Conservation (phyloP, 805 yeast species). For the Maudiozyma bulderi region DNA sequence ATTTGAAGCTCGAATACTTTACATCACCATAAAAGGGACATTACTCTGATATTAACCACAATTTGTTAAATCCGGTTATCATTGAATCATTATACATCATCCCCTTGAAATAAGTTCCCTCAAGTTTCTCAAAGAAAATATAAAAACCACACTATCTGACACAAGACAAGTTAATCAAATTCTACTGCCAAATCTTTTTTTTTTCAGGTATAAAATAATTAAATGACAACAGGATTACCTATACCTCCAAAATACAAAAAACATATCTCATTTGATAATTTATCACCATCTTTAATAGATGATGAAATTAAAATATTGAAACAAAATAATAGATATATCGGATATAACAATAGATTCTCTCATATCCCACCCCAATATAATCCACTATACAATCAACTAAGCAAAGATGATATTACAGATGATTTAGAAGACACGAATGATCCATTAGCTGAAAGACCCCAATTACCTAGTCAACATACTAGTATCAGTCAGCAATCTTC, state of each 20-base stretch:
- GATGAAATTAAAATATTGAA: constrained; percentile 20
- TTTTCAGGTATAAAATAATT: too few relatives aligned
- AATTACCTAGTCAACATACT: background rate
- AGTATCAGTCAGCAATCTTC: background rate
- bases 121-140: too few relatives aligned
- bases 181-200: too few relatives aligned
- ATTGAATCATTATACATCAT: too few relatives aligned
- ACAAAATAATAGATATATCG: constrained; percentile 12
- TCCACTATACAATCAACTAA: constrained; percentile 11
- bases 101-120: too few relatives aligned
- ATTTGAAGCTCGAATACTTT: too few relatives aligned
- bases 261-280: constrained; percentile 28
- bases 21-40: too few relatives aligned
- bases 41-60: too few relatives aligned
- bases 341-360: constrained; percentile 18
- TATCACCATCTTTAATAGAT: constrained; percentile 23
- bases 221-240: background rate
- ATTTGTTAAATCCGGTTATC: too few relatives aligned
- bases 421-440: background rate
- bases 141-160: too few relatives aligned
- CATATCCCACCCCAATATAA: constrained; percentile 28
- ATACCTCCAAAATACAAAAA: constrained; percentile 10
- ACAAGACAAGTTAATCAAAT: too few relatives aligned
- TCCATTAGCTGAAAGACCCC: background rate
- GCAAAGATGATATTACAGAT: background rate